Evolutionary conservation across 1,139 yeast species (phyloP).

Genomic region (Taiozyma sp.): DNA sequence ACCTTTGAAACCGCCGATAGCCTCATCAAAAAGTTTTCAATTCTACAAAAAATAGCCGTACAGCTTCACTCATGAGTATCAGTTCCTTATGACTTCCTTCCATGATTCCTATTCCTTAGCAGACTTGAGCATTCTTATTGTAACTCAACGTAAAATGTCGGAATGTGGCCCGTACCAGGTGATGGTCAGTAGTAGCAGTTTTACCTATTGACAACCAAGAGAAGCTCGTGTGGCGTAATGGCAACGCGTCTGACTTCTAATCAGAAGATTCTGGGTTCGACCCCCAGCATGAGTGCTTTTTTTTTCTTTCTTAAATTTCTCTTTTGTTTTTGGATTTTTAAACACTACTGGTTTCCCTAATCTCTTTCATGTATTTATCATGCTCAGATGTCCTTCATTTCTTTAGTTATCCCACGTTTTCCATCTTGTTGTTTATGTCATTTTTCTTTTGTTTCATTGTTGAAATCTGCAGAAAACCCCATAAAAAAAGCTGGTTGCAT

Average conservation of each 20-base stretch:
- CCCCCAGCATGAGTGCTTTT: constrained; percentile 51
- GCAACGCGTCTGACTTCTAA: constrained; percentile 60
- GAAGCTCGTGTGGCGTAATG: constrained; percentile 55
- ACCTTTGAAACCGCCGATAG: too few species aligned
- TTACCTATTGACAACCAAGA: background rate
- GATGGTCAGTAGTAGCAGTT: too few species aligned
- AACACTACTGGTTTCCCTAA: too few species aligned
- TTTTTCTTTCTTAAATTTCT: constrained; percentile 3
- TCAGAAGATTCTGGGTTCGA: constrained; percentile 59
- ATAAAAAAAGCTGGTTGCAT: background rate
- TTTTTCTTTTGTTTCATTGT: background rate
- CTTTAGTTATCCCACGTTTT: background rate
- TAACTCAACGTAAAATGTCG: too few species aligned
- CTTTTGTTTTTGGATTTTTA: background rate
- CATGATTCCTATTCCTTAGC: too few species aligned
- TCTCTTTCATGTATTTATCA: background rate
- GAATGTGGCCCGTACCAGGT: too few species aligned
- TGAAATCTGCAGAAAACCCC: background rate
- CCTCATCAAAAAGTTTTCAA: too few species aligned
- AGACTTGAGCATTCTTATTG: too few species aligned
- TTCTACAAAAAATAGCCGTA: too few species aligned
- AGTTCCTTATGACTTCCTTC: too few species aligned
- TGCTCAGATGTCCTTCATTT: background rate
- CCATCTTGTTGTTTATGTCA: background rate
- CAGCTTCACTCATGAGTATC: too few species aligned